Evolutionary conservation across 805 yeast genomes (phyloP).

Genomic region (Yarrowia divulgata): DNA sequence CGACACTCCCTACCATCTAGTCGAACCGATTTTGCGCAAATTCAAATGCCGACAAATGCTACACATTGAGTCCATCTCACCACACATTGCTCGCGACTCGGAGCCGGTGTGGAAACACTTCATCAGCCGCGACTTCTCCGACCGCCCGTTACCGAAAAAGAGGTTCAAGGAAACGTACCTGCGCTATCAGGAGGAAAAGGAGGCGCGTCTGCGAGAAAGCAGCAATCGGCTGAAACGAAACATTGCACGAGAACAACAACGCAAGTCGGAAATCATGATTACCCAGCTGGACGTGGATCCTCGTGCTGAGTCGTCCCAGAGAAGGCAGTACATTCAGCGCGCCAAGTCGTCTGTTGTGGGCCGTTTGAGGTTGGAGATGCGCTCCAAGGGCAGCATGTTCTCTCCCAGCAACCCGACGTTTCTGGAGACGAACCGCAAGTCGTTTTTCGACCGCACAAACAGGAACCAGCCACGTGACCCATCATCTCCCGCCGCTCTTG

Average conservation of each 20-base stretch:
- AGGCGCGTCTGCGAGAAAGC: conserved; percentile 49
- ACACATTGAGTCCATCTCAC: conserved; percentile 48
- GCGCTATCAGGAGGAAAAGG: conserved; percentile 52
- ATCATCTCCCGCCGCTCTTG: background rate
- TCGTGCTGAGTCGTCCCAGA: background rate
- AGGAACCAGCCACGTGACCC: conserved; percentile 4
- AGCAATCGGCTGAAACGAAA: conserved; percentile 39
- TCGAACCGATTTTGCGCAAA: conserved; percentile 50
- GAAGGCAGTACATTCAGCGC: background rate
- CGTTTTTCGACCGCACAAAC: conserved; percentile 14
- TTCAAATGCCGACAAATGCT: conserved; percentile 50
- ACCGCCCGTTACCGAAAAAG: conserved; percentile 47
- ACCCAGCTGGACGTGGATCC: conserved; percentile 35
- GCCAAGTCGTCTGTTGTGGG: conserved; percentile 26
- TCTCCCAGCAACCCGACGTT: conserved; percentile 26
- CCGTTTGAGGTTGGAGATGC: conserved; percentile 14
- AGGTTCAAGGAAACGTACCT: conserved; percentile 47
- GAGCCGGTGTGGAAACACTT: conserved; percentile 50
- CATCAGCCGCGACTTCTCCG: conserved; percentile 49
- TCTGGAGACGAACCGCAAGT: background rate
- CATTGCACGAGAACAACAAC: conserved; percentile 29
- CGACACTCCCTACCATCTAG: conserved; percentile 51
- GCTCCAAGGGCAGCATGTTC: conserved; percentile 28
- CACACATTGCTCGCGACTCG: conserved; percentile 48
- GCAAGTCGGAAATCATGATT: conserved; percentile 36